A percentile compares a stretch with the other conserved stretches of the same genome.
Conservation (phyloP, 192 early-diverging fungal genomes). For the Podila minutissima region DNA sequence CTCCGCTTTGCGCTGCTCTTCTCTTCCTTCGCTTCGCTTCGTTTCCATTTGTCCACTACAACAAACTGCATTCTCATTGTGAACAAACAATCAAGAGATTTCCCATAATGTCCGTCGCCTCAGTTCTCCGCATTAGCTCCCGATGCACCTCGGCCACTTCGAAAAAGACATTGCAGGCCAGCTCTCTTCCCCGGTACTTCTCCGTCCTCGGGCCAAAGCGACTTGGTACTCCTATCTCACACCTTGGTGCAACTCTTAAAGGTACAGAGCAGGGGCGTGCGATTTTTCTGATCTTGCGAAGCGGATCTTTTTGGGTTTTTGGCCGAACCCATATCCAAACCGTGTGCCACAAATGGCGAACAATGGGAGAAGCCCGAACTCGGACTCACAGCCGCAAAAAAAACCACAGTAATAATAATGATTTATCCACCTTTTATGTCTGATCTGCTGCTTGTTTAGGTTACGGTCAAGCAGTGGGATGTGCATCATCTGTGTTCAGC, state of each 20-base stretch:
- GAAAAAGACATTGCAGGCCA: constrained; percentile 1
- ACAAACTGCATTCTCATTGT: not conserved
- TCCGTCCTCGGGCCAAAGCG: constrained; percentile 36
- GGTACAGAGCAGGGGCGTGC: not conserved
- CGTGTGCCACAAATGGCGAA: too few relatives aligned
- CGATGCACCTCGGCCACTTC: constrained; percentile 22
- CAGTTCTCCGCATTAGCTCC: constrained; percentile 16
- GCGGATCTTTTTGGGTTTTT: not conserved
- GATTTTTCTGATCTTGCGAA: not conserved
- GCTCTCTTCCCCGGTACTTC: constrained; percentile 25
- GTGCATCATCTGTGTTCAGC: constrained; percentile 34
- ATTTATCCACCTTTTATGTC: not conserved
- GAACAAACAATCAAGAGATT: not conserved
- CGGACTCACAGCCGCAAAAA: constrained; percentile 14
- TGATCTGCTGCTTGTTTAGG: constrained; percentile 7
- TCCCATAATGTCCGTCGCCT: constrained; percentile 14
- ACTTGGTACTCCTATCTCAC: constrained; percentile 9
- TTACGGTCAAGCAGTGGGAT: constrained; percentile 35
- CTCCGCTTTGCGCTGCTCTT: not conserved
- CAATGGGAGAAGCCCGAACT: too few relatives aligned
- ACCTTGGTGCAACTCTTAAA: constrained; percentile 25
- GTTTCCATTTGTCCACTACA: not conserved
- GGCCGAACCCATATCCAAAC: not conserved
- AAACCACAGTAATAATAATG: not conserved
- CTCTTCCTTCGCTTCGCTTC: not conserved